phyloP scores from a whole-genome alignment of 257 asterid genomes.

The Solanum ossicruentum region DNA sequence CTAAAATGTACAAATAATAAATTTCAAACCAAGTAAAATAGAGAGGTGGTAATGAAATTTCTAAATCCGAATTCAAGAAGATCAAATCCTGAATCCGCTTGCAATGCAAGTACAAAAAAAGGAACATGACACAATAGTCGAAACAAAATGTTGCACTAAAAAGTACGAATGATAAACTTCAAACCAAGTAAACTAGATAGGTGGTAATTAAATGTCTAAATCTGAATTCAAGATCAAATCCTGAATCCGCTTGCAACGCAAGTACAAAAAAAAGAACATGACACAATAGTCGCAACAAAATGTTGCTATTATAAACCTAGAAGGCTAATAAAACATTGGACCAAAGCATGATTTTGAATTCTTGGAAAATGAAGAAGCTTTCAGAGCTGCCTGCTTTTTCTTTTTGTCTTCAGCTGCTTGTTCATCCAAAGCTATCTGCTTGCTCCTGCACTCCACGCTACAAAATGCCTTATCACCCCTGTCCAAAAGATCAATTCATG shows the following conservation, averaged over 20 bases:
- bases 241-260: background rate
- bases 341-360: constrained; percentile 10
- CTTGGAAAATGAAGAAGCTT: constrained; percentile 3
- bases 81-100: background rate
- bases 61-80: background rate
- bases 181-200: background rate
- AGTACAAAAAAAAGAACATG: background rate
- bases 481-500: background rate
- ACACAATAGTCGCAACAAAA: background rate
- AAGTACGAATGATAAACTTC: background rate
- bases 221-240: background rate
- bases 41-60: background rate
- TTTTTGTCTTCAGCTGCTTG: constrained; percentile 18
- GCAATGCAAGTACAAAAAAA: background rate
- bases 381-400: constrained; percentile 1
- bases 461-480: constrained; percentile 90
- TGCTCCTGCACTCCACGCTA: constrained; percentile 79
- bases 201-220: background rate
- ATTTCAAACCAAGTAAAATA: background rate
- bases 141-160: background rate
- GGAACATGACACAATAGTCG: background rate
- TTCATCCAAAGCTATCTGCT: constrained; percentile 81
- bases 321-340: constrained; percentile 26
- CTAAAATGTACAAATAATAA: background rate
- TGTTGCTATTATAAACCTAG: background rate